Base-by-base conservation (phyloP, 768 basidiomycete genomes). In the Chiua virens region DNA sequence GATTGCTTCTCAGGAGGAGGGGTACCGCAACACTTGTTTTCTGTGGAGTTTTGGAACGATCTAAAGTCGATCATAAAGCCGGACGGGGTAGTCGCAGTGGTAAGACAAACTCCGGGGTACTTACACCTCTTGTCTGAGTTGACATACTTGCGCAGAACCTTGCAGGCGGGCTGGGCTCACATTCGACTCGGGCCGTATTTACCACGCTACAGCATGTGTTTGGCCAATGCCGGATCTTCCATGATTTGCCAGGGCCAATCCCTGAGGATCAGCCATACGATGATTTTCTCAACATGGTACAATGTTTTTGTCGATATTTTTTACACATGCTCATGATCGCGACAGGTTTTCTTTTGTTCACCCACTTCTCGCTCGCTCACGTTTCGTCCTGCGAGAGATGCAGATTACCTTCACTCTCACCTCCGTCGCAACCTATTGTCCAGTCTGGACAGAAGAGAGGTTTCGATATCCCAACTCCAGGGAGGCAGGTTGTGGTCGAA, bases 1-100 rank as follows among this genome's bases (percentile, higher is more conserved):
- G 95, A 96, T 60, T 91, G 90, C 62, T 98, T 97, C 66, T 92
- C 93, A 9, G 96, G 95, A 9, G 96, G 96, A 4, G 83, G 82
- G n/a, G 85, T 98, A 3, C 93, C 96, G 0, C 74, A 83, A 34
- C 86, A 92, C 61, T 72, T 98, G 45, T 98, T 88, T 70, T 90
- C 93, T 0, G 36, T 79, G 27, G 86, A 94, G 58, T 95, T 95
- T 64, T 96, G 92, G 90, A 57, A 75, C 21, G 83, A 85, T 47
- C 63, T 96, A 45, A 85, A 81, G 59, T 60, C 66, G 3, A 64
- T 85, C 18, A 78, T 96, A 68, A 75, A 79, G 13, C 73, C 80
- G 4, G 82, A 89, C 42, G 95, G 88, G 4, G 74, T 94, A 15
- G 67, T 96, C 14, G 92, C 84, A 18, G 84, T 97, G 58, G 93